Percentiles rank a stretch among this genome's conserved stretches.
These are phyloP conservation scores for Dalechampia spathulata DNA, from an alignment of 441 rosid genomes.

Conservation along the genomic window DNA sequence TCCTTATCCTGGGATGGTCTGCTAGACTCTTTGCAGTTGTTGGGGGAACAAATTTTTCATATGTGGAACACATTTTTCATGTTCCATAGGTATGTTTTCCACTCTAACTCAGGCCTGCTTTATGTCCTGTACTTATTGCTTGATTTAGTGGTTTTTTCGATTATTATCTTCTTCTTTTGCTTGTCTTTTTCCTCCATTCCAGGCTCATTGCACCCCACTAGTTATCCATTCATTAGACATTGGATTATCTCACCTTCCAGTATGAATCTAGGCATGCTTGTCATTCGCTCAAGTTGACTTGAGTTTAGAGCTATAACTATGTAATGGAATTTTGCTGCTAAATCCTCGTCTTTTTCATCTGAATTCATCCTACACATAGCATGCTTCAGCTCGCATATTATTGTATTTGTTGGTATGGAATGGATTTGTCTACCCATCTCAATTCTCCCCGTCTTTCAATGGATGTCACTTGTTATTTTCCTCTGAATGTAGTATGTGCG, in stretches of 20 bases:
- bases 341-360: background rate
- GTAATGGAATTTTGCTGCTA: background rate
- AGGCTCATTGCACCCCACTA: background rate
- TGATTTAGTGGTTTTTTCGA: background rate
- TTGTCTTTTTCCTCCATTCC: background rate
- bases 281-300: background rate
- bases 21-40: constrained; percentile 37
- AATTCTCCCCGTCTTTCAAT: background rate
- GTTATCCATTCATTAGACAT: background rate
- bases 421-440: background rate
- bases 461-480: background rate
- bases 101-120: background rate
- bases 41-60: constrained; percentile 52
- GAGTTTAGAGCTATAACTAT: background rate
- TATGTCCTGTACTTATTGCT: background rate
- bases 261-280: background rate
- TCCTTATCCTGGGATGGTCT: constrained; percentile 46
- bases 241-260: background rate
- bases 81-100: constrained; percentile 64
- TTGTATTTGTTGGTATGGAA: background rate
- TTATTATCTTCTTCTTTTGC: background rate
- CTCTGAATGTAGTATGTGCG: too few species aligned
- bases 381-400: background rate
- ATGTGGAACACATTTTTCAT: constrained; percentile 68
- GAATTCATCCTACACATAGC: background rate